Evolutionary conservation across 139 green algal genomes (phyloP).

Genomic region (Pleodorina starrii): DNA sequence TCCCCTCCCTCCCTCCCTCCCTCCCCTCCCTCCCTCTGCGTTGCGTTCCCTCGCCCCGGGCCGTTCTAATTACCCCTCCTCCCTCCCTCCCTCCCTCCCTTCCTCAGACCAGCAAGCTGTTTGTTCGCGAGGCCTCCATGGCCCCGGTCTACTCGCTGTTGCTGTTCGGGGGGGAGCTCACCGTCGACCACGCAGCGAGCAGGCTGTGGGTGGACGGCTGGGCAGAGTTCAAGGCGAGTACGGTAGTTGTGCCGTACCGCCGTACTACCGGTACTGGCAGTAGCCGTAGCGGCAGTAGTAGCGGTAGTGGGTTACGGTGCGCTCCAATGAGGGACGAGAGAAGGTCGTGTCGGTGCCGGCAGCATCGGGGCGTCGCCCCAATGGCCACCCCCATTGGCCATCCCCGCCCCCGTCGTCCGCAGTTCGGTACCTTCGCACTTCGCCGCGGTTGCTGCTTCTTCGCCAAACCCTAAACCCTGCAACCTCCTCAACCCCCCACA

Average conservation of each 20-base stretch:
- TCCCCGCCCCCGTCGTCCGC: background rate
- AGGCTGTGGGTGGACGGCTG: conserved; percentile 71
- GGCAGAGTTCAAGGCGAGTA: conserved; percentile 76
- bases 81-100: background rate
- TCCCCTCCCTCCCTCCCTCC: background rate
- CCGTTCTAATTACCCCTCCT: background rate
- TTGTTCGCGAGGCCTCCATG: conserved; percentile 82
- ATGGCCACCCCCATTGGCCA: background rate
- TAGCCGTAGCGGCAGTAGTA: too few relatives aligned
- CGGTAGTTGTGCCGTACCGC: too few relatives aligned
- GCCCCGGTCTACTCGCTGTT: conserved; percentile 89
- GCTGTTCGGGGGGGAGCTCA: conserved; percentile 86
- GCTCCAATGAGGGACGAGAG: too few relatives aligned
- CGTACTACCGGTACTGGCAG: too few relatives aligned
- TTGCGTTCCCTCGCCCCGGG: background rate
- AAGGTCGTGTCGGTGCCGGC: too few relatives aligned
- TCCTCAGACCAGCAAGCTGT: conserved; percentile 67
- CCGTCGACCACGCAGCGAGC: conserved; percentile 66
- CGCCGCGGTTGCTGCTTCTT: background rate
- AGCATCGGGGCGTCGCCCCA: background rate
- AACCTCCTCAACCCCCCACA: conserved; percentile 45
- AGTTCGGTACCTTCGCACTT: background rate
- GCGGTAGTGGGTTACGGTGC: too few relatives aligned
- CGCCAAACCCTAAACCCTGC: background rate
- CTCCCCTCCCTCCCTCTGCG: background rate